Evolutionary conservation across 2,329 filamentous ascomycete genomes (phyloP).

Genomic region (Coniochaeta sp.): DNA sequence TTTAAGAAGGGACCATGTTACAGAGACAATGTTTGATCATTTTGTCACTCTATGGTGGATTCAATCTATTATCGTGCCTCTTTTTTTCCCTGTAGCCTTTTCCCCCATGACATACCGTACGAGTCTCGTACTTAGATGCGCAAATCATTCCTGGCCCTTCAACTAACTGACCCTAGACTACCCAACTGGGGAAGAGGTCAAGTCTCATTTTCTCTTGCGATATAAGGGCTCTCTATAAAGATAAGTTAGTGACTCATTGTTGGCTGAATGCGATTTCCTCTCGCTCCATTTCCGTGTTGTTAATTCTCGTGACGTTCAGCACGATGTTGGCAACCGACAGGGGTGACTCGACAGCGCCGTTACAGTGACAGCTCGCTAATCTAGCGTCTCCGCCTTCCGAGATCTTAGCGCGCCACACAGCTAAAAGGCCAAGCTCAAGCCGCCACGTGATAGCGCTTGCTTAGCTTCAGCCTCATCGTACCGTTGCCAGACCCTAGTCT

Average conservation of each 20-base stretch:
- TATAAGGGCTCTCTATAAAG: no score
- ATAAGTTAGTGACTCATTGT: no score
- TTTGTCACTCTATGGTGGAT: neutral
- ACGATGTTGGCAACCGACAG: neutral
- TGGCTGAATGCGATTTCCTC: no score
- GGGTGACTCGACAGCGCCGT: neutral
- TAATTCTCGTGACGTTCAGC: neutral
- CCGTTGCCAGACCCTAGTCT: no score
- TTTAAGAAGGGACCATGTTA: neutral
- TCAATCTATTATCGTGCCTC: neutral
- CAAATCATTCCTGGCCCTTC: no score
- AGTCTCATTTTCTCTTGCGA: neutral
- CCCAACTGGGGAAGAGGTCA: no score
- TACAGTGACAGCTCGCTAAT: neutral
- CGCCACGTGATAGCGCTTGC: neutral
- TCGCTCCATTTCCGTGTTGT: neutral
- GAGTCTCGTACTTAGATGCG: no score
- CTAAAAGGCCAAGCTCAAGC: neutral
- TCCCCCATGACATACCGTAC: no score
- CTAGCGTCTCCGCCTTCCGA: neutral
- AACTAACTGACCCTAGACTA: no score
- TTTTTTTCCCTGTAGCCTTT: neutral
- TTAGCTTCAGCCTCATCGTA: neutral
- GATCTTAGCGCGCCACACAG: neutral
- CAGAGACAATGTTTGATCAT: neutral